Evolutionary conservation across 2,329 filamentous ascomycete genomes (phyloP).

Genomic region (Fusarium sp.): DNA sequence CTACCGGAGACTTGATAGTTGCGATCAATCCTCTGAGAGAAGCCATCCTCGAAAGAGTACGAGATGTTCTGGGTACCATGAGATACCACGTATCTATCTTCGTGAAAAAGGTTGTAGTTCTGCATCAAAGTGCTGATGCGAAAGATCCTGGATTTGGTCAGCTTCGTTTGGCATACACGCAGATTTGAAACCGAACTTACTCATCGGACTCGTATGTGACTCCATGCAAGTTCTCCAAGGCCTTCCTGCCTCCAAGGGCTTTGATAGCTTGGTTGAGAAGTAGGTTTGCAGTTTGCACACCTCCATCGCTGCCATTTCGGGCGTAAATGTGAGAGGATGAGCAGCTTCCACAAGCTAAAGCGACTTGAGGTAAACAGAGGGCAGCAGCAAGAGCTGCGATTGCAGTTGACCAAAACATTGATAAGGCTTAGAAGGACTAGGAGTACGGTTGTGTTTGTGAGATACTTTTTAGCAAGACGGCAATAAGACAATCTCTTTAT

Average conservation of each 20-base stretch:
- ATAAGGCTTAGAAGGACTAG: neutral
- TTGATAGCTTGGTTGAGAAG: neutral
- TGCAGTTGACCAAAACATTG: neutral
- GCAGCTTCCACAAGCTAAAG: neutral
- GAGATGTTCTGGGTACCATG: conserved; percentile 17
- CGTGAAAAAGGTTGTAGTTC: conserved; percentile 21
- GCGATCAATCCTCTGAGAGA: neutral
- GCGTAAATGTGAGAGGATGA: neutral
- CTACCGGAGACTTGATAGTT: neutral
- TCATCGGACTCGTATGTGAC: neutral
- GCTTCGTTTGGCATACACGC: neutral
- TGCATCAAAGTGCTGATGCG: conserved; percentile 12
- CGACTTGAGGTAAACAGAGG: neutral
- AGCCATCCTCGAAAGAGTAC: neutral
- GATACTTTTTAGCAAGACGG: neutral
- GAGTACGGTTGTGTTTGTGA: neutral
- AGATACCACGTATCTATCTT: conserved; percentile 9
- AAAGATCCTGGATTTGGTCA: conserved; percentile 1
- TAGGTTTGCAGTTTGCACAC: neutral
- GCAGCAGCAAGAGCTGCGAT: neutral
- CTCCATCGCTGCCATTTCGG: neutral
- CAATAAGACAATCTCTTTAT: neutral
- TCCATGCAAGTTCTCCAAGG: neutral
- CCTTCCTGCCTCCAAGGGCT: neutral
- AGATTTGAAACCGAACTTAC: neutral